These are phyloP conservation scores for Termitomyces sp. DNA, from an alignment of 768 basidiomycete species.

Conservation along the genomic window DNA sequence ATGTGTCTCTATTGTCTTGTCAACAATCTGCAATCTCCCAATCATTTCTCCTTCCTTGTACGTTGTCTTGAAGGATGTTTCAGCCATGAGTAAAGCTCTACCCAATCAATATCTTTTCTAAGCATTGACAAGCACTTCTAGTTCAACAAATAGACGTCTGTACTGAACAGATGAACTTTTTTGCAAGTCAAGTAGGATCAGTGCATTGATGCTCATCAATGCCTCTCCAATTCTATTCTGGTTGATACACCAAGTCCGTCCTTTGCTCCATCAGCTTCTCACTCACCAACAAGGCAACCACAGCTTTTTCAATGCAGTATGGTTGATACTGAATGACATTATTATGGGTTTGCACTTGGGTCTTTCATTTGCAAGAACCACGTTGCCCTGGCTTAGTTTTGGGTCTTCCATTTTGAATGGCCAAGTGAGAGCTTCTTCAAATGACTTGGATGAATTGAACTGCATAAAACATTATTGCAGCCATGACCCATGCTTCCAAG, in stretches of 20 bases:
- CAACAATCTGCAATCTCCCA: conserved; percentile 13
- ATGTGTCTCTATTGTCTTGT: conserved; percentile 3
- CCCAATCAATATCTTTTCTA: too few relatives aligned
- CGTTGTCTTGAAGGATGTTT: conserved; percentile 33
- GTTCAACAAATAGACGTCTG: conserved; percentile 61
- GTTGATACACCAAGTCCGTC: conserved; percentile 63
- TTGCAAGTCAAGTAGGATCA: conserved; percentile 34
- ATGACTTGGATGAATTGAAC: conserved; percentile 37
- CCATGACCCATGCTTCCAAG: conserved; percentile 67
- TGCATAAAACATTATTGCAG: conserved; percentile 10
- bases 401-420: not conserved
- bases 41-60: conserved; percentile 14
- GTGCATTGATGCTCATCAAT: conserved; percentile 29
- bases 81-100: conserved; percentile 32
- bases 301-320: conserved; percentile 89
- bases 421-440: conserved; percentile 7
- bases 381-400: conserved; percentile 36
- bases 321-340: conserved; percentile 88
- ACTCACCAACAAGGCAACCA: not conserved
- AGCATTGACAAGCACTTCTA: conserved; percentile 14
- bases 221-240: conserved; percentile 37
- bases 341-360: conserved; percentile 76
- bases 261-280: not conserved
- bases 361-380: conserved; percentile 66
- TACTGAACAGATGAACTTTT: conserved; percentile 39